These are phyloP conservation scores for Fusarium sp. DNA, from an alignment of 2,329 filamentous ascomycete species.

Conservation along the genomic window DNA sequence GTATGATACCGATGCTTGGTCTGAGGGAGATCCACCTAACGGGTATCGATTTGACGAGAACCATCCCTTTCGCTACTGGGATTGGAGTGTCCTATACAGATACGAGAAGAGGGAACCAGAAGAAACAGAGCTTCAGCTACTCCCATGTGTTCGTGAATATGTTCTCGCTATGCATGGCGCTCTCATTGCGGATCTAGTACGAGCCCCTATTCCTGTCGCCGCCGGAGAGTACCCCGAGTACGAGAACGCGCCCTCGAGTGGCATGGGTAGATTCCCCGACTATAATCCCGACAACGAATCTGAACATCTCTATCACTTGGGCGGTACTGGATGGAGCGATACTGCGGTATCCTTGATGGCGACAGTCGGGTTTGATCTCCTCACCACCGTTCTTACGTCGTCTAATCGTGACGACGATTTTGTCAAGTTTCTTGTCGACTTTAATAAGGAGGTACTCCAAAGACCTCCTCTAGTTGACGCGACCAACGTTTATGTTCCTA, in stretches of 20 bases:
- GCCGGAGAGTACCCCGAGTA: not conserved
- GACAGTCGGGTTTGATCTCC: slow-evolving; percentile 3
- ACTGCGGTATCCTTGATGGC: slow-evolving; percentile 1
- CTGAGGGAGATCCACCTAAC: not conserved
- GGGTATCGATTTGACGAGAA: not conserved
- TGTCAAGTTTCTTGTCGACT: not conserved
- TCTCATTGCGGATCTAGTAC: slow-evolving; percentile 1
- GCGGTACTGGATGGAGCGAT: not conserved
- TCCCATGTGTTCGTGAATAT: slow-evolving; percentile 1
- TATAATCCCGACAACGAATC: not conserved
- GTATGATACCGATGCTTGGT: too few relatives aligned
- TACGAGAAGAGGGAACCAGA: not conserved
- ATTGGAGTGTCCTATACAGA: not conserved
- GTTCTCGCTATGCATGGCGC: slow-evolving; percentile 1
- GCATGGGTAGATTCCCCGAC: not conserved
- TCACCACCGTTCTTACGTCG: not conserved
- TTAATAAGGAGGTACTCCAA: not conserved
- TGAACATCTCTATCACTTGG: not conserved
- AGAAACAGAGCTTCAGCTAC: not conserved
- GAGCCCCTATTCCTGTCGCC: not conserved
- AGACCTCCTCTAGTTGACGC: not conserved
- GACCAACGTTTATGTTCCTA: not conserved
- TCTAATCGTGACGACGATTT: not conserved
- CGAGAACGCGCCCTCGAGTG: not conserved
- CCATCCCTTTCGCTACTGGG: not conserved